Base-by-base conservation (phyloP, 805 yeast species). In the Ogataea methylovora region DNA sequence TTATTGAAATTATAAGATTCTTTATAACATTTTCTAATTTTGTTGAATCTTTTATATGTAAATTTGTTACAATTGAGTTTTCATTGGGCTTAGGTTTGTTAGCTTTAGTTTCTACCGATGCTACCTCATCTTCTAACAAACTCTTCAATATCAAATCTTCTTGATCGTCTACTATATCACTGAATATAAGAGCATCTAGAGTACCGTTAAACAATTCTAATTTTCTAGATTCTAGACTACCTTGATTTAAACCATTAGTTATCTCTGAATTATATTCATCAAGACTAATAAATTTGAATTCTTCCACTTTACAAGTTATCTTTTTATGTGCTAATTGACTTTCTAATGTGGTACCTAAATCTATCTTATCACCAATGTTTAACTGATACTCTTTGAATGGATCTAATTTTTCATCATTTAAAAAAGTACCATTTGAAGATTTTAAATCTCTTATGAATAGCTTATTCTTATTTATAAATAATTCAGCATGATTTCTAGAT, bases 351-450 rank as follows among this genome's bases (percentile, higher is more conserved):
- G 94, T 86, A 1, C 99, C 99, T 35, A 92, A 63, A 49, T 90
- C 94, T n/a, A 92, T 69, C n/a, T 74, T 67, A 57, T 92, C 98
- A 18, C 84, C 88, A n/a, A 77, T 66, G 36, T 76, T 69, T 32
- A 92, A 58, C 44, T 79, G 84, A 15, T 73, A 74, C 29, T 76
- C 81, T 34, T 67, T 69, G 26, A 77, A 84, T 12, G 69, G 61
- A 27, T 74, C 71, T 9, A 92, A 67, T 41, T 87, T 78, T 27
- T 61, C 66, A 23, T 79, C 84, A 55, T 92, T 92, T 32, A 92
- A 74, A 55, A 82, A 94, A 0, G 98, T 90, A 8, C 99, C 99
- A 58, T 92, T 92, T 17, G 95, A 83, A 2, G 94, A 82, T 37
- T 87, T 86, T 50, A 87, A 70, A 60, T 92, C 99, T 44, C 79